These are phyloP conservation scores for Penicillium lividum DNA, from an alignment of 495 filamentous ascomycete species.

Conservation along the genomic window DNA sequence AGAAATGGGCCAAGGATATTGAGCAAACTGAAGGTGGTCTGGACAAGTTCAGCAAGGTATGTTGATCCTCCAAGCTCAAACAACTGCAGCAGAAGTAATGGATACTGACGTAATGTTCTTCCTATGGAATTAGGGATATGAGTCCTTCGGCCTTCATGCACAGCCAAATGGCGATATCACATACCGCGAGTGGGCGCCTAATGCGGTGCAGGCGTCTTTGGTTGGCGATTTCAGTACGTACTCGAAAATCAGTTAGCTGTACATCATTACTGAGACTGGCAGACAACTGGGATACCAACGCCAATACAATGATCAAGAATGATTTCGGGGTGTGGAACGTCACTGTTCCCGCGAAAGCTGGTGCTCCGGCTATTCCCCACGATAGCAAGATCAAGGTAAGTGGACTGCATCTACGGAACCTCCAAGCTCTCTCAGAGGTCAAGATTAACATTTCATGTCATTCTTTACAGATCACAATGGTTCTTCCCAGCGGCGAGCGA, in stretches of 20 bases:
- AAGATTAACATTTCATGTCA: not conserved
- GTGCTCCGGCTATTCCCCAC: slow-evolving; percentile 80
- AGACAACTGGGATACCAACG: slow-evolving; percentile 86
- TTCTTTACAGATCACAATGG: slow-evolving; percentile 71
- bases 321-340: slow-evolving; percentile 88
- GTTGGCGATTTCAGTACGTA: slow-evolving; percentile 92
- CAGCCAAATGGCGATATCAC: slow-evolving; percentile 77
- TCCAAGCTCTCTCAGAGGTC: not conserved
- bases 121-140: slow-evolving; percentile 58
- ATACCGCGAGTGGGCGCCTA: slow-evolving; percentile 97
- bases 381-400: slow-evolving; percentile 91
- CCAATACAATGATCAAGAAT: slow-evolving; percentile 83
- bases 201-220: slow-evolving; percentile 78
- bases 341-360: slow-evolving; percentile 70
- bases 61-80: not conserved
- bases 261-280: slow-evolving; percentile 34
- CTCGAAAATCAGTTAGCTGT: slow-evolving; percentile 9
- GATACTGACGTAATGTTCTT: not conserved
- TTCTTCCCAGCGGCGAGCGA: slow-evolving; percentile 73
- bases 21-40: slow-evolving; percentile 83
- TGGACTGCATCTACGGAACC: not conserved
- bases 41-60: slow-evolving; percentile 86
- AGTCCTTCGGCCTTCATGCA: slow-evolving; percentile 81
- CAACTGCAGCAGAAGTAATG: not conserved
- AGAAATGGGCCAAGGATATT: slow-evolving; percentile 84